phyloP scores from a whole-genome alignment of 2,329 filamentous ascomycete genomes.

The Davidsoniella australis region DNA sequence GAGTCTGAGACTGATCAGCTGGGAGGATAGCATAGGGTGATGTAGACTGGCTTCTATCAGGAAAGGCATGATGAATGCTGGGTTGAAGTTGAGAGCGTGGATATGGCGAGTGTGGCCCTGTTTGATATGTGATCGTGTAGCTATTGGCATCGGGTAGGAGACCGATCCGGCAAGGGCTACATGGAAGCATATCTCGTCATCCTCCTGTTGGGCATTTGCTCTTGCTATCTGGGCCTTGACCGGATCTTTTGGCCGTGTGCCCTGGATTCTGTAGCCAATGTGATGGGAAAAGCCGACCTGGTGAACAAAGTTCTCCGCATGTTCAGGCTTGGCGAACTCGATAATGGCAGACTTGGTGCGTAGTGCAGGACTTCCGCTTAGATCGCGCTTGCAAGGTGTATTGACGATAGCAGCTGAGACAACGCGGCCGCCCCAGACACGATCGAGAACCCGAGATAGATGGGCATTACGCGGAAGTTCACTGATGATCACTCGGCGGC shows the following conservation, averaged over 20 bases:
- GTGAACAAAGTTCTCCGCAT: background rate
- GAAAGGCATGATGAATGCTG: conserved; percentile 4
- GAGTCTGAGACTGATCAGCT: conserved; percentile 5
- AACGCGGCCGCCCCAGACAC: conserved; percentile 12
- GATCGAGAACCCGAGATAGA: conserved; percentile 3
- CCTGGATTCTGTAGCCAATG: background rate
- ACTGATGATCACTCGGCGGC: conserved; percentile 16
- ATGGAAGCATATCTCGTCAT: background rate
- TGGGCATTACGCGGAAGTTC: conserved; percentile 15
- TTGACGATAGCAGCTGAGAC: background rate
- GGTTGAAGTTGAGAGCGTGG: conserved; percentile 3
- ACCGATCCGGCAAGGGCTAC: background rate
- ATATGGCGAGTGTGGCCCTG: conserved; percentile 10
- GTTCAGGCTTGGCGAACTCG: conserved; percentile 9
- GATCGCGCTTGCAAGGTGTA: background rate
- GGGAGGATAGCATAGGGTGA: background rate
- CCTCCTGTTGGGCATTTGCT: background rate
- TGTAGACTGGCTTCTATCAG: background rate
- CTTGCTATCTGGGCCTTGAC: background rate
- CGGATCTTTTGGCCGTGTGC: background rate
- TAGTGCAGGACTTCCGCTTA: background rate
- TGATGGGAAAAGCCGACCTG: background rate
- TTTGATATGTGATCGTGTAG: conserved; percentile 7
- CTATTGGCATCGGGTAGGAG: conserved; percentile 8
- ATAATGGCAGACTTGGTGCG: conserved; percentile 2